Percentiles rank a stretch among this genome's conserved stretches.
These are phyloP conservation scores for Zostera marina DNA, from an alignment of 116 monocot genomes.

Conservation along the genomic window DNA sequence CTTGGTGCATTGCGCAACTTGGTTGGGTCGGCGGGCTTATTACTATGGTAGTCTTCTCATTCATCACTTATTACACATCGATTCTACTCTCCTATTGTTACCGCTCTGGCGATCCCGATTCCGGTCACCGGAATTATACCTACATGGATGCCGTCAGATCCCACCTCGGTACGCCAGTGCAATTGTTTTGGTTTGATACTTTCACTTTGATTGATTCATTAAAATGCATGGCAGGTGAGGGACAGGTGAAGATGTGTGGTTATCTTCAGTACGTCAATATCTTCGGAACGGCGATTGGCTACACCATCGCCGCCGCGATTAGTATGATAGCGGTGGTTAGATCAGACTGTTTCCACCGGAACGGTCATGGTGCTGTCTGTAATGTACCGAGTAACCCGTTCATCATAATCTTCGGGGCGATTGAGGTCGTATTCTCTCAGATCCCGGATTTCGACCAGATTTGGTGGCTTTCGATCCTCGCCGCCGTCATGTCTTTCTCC, in stretches of 20 bases:
- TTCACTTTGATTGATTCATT: too few species aligned
- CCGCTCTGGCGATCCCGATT: conserved; percentile 21
- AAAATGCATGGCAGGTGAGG: conserved; percentile 29
- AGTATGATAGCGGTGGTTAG: conserved; percentile 20
- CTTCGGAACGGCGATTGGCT: conserved; percentile 33
- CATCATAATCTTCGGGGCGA: conserved; percentile 36
- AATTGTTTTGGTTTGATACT: too few species aligned
- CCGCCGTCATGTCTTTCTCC: conserved; percentile 52
- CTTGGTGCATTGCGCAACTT: conserved; percentile 36
- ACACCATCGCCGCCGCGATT: conserved; percentile 33
- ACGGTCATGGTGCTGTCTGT: conserved; percentile 31
- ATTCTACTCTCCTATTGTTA: conserved; percentile 35
- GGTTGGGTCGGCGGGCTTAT: conserved; percentile 36
- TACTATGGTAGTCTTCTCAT: conserved; percentile 34
- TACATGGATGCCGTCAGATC: conserved; percentile 40
- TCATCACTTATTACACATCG: conserved; percentile 37
- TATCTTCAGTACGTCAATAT: conserved; percentile 36
- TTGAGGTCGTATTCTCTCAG: conserved; percentile 44
- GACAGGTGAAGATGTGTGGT: conserved; percentile 33
- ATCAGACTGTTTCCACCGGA: conserved; percentile 31
- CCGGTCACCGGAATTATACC: conserved; percentile 31
- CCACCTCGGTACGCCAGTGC: conserved; percentile 18
- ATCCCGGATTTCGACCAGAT: conserved; percentile 41
- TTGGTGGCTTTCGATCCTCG: conserved; percentile 43
- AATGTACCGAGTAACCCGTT: conserved; percentile 19